These are phyloP conservation scores for Schwanniomyces occidentalis DNA, from an alignment of 805 yeast genomes.

Conservation along the genomic window DNA sequence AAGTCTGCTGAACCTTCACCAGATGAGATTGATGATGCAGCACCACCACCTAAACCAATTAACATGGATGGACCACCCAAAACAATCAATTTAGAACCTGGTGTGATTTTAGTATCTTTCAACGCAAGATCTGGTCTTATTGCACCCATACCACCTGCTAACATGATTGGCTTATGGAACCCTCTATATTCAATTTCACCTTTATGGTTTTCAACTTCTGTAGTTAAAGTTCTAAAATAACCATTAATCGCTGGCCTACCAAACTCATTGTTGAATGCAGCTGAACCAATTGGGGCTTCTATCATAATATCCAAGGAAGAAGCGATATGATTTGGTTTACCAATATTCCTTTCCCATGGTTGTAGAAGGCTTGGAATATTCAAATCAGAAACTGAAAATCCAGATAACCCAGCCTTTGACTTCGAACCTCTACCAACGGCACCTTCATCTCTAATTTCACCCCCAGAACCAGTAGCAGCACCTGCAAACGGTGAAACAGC, in stretches of 20 bases:
- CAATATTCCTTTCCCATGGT: constrained; percentile 94
- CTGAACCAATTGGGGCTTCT: constrained; percentile 96
- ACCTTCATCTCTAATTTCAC: constrained; percentile 99
- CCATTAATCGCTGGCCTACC: constrained; percentile 98
- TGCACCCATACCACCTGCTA: constrained; percentile 99
- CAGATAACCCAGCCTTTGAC: constrained; percentile 93
- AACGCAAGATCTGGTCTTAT: constrained; percentile 91
- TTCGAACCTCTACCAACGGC: constrained; percentile 99
- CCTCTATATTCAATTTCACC: constrained; percentile 83
- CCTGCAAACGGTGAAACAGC: constrained; percentile 99
- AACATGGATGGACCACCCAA: constrained; percentile 98
- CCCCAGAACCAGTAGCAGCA: constrained; percentile 99
- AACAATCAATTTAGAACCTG: constrained; percentile 89
- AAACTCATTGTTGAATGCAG: constrained; percentile 97
- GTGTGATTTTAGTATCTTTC: constrained; percentile 83
- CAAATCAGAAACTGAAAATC: constrained; percentile 89
- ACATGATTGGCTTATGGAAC: constrained; percentile 97
- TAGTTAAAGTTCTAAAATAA: constrained; percentile 92
- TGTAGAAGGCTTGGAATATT: constrained; percentile 80
- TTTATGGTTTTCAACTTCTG: constrained; percentile 62
- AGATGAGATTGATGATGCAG: constrained; percentile 95
- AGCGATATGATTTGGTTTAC: constrained; percentile 92
- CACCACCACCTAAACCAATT: constrained; percentile 99
- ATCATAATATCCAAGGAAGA: constrained; percentile 91
- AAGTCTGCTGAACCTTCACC: constrained; percentile 95